These are phyloP conservation scores for Starmerella kuoi DNA, from an alignment of 805 yeast genomes.

Conservation along the genomic window DNA sequence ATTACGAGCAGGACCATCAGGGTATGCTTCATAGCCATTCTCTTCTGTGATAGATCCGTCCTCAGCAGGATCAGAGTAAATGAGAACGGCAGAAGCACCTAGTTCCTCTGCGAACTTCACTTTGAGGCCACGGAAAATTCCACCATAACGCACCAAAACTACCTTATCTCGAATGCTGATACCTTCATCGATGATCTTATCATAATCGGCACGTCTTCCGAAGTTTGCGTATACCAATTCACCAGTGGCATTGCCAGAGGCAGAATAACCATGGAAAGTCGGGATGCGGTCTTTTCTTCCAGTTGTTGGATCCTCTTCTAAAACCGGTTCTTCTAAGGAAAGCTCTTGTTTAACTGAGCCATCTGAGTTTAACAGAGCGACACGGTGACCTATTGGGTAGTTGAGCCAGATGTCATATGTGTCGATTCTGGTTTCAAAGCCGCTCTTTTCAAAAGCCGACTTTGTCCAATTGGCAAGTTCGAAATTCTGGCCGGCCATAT, in stretches of 20 bases:
- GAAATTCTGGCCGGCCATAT: conserved; percentile 30
- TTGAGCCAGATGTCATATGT: conserved; percentile 51
- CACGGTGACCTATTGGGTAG: conserved; percentile 45
- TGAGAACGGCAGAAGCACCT: conserved; percentile 55
- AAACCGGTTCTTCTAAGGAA: conserved; percentile 39
- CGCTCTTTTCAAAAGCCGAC: conserved; percentile 46
- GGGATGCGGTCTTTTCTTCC: conserved; percentile 42
- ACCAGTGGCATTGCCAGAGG: conserved; percentile 62
- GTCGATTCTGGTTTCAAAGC: conserved; percentile 42
- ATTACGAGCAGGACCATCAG: conserved; percentile 65
- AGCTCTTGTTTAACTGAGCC: conserved; percentile 38
- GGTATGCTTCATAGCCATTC: conserved; percentile 54
- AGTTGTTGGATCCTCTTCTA: conserved; percentile 43
- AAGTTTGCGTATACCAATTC: conserved; percentile 55
- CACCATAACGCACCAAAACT: conserved; percentile 57
- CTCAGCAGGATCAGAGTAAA: conserved; percentile 62
- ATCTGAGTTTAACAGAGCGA: conserved; percentile 33
- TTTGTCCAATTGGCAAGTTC: conserved; percentile 44
- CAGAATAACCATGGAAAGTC: conserved; percentile 66
- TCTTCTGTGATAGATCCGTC: conserved; percentile 36
- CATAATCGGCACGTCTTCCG: conserved; percentile 53
- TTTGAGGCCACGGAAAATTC: conserved; percentile 57
- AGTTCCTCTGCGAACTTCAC: conserved; percentile 63
- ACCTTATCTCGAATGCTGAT: conserved; percentile 46
- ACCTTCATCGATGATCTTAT: conserved; percentile 35